Evolutionary conservation across 306 rosid species (phyloP).

Genomic region (Lathyrus oleraceus): DNA sequence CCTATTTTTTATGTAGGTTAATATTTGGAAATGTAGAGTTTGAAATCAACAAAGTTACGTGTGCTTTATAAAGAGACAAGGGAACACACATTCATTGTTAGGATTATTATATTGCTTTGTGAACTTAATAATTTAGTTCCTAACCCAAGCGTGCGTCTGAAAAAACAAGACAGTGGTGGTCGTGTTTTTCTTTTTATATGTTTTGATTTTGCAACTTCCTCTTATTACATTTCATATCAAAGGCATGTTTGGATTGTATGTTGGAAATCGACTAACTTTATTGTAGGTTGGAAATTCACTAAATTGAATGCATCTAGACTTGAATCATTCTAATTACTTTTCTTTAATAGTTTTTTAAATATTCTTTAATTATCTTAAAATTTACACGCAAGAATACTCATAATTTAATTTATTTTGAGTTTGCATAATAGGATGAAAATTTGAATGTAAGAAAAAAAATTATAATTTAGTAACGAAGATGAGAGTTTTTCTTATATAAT

Average conservation of each 20-base stretch:
- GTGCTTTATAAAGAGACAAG: slow-evolving; percentile 48
- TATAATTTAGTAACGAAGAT: no score
- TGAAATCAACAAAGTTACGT: slow-evolving; percentile 73
- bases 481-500: no score
- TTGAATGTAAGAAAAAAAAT: no score
- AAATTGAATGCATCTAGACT: no score
- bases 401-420: no score
- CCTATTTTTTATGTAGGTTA: slow-evolving; percentile 7
- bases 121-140: slow-evolving; percentile 36
- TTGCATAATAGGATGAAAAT: no score
- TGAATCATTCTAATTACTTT: no score
- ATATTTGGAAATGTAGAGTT: slow-evolving; percentile 54
- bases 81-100: slow-evolving; percentile 47
- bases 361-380: no score
- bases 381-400: no score
- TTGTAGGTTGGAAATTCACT: no score
- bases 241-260: slow-evolving; percentile 7
- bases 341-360: no score
- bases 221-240: not conserved
- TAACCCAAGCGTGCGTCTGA: slow-evolving; percentile 56
- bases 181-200: slow-evolving; percentile 24
- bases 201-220: slow-evolving; percentile 45
- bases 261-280: no score
- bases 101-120: slow-evolving; percentile 27
- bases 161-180: slow-evolving; percentile 52